Percentiles rank a stretch among this genome's conserved stretches.
Evolutionary conservation across 352 stramenopile species (phyloP).

Genomic region (Phytophthora ramorum): DNA sequence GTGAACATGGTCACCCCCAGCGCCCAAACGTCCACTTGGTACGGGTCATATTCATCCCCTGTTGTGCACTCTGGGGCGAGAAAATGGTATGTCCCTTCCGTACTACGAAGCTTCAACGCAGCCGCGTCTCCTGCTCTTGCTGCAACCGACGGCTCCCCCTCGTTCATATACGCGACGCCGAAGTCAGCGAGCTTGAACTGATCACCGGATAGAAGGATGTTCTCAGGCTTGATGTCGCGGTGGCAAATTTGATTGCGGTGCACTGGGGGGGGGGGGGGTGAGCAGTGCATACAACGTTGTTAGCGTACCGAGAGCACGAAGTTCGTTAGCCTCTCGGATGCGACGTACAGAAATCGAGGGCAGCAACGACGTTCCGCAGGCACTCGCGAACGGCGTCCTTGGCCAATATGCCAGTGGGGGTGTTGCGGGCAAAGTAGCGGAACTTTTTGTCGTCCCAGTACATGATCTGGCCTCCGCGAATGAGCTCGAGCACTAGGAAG

Average conservation of each 20-base stretch:
- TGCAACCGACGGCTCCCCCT: constrained; percentile 40
- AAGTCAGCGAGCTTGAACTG: constrained; percentile 86
- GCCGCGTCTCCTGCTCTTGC: neutral
- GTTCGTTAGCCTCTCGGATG: neutral
- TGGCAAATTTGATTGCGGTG: constrained; percentile 86
- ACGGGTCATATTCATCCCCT: constrained; percentile 77
- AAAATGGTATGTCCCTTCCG: constrained; percentile 90
- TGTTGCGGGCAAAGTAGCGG: constrained; percentile 52
- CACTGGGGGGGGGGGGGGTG: constrained; percentile 39
- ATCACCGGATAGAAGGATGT: constrained; percentile 69
- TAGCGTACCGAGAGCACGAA: neutral
- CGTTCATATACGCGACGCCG: constrained; percentile 74
- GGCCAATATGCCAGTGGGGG: constrained; percentile 34
- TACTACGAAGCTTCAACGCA: constrained; percentile 60
- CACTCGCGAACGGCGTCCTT: constrained; percentile 61
- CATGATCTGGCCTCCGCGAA: constrained; percentile 86
- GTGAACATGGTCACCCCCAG: constrained; percentile 83
- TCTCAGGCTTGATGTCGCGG: constrained; percentile 86
- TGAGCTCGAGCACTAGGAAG: constrained; percentile 85
- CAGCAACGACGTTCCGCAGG: constrained; percentile 77
- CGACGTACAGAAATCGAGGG: constrained; percentile 75
- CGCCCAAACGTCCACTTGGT: constrained; percentile 85
- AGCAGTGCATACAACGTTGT: neutral
- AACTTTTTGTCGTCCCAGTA: constrained; percentile 82
- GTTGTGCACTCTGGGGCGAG: constrained; percentile 84